These are phyloP conservation scores for Suillus weaverae DNA, from an alignment of 768 basidiomycete genomes.

Conservation along the genomic window DNA sequence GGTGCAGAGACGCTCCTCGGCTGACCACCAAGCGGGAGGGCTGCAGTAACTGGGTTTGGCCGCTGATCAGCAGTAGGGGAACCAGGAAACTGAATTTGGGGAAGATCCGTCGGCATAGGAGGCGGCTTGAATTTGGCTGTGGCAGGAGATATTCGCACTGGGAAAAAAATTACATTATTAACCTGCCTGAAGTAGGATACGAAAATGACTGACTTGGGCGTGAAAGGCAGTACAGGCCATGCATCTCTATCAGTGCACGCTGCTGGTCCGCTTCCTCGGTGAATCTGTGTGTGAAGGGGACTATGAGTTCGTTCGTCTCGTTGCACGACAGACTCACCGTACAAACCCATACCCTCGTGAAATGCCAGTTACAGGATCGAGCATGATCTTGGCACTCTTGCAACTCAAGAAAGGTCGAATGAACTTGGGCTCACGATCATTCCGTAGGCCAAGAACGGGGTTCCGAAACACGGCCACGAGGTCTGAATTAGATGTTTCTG, in stretches of 20 bases:
- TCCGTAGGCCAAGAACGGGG: conserved; percentile 80
- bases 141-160: conserved; percentile 89
- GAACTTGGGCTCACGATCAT: conserved; percentile 85
- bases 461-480: conserved; percentile 92
- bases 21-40: conserved; percentile 48
- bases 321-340: conserved; percentile 47
- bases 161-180: conserved; percentile 30
- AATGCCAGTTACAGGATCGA: conserved; percentile 86
- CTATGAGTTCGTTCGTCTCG: background rate
- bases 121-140: conserved; percentile 83
- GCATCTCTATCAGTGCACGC: conserved; percentile 89
- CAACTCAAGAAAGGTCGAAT: conserved; percentile 88
- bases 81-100: conserved; percentile 46
- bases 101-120: conserved; percentile 43
- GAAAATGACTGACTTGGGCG: conserved; percentile 68
- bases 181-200: conserved; percentile 6
- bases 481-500: conserved; percentile 93
- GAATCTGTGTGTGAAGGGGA: conserved; percentile 51
- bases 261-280: conserved; percentile 87
- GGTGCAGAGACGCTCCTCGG: conserved; percentile 71
- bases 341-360: conserved; percentile 94
- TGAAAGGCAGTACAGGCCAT: conserved; percentile 85
- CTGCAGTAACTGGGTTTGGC: conserved; percentile 43
- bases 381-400: conserved; percentile 95
- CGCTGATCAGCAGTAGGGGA: conserved; percentile 31